Percentiles rank a stretch among this genome's conserved stretches.
These are phyloP conservation scores for Podaxis carcinomalis DNA, from an alignment of 768 basidiomycete species.

Conservation along the genomic window DNA sequence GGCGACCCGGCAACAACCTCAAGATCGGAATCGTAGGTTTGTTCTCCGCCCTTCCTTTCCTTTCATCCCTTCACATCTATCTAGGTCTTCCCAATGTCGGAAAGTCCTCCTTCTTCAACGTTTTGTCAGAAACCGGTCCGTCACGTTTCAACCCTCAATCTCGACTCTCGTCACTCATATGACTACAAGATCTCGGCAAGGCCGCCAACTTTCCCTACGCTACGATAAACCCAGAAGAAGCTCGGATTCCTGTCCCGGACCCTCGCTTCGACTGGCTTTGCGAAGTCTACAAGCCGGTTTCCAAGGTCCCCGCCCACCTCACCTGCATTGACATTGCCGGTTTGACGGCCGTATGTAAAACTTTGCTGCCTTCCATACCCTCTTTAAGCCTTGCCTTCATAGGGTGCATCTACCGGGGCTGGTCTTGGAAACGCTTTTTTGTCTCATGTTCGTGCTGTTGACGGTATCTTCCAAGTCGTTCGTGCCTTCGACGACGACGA, in stretches of 20 bases:
- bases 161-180: constrained; percentile 13
- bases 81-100: constrained; percentile 93
- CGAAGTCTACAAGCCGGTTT: constrained; percentile 83
- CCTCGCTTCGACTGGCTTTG: constrained; percentile 92
- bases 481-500: constrained; percentile 99
- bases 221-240: constrained; percentile 91
- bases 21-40: constrained; percentile 98
- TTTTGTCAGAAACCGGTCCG: constrained; percentile 83
- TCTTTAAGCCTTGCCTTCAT: not conserved
- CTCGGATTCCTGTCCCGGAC: constrained; percentile 95
- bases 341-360: constrained; percentile 72
- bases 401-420: constrained; percentile 97
- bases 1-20: constrained; percentile 93
- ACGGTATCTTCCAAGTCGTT: constrained; percentile 98
- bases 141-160: constrained; percentile 6
- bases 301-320: constrained; percentile 87
- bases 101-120: constrained; percentile 99
- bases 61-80: constrained; percentile 18
- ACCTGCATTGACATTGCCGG: constrained; percentile 99
- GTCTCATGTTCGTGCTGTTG: constrained; percentile 95
- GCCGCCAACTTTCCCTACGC: constrained; percentile 98
- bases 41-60: constrained; percentile 28
- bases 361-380: not conserved
- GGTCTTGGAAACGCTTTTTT: constrained; percentile 97
- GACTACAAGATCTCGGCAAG: constrained; percentile 71